These are phyloP conservation scores for Coffea canephora DNA, from an alignment of 257 asterid genomes.

Conservation along the genomic window DNA sequence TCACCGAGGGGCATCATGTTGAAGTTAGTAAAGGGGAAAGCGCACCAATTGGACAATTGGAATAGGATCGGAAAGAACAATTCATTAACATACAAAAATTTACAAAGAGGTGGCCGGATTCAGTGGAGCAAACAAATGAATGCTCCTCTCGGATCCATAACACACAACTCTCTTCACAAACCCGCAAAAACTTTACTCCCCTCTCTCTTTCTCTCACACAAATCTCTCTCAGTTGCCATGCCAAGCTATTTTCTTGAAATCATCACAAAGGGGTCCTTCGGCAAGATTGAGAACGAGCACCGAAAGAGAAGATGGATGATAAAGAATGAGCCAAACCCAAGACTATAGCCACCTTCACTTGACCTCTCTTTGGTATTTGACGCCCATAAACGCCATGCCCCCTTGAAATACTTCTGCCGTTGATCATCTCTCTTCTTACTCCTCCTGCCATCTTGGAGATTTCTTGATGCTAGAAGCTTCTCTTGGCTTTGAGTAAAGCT, in stretches of 20 bases:
- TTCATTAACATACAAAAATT: constrained; percentile 16
- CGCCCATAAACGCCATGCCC: constrained; percentile 41
- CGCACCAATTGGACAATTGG: too few relatives aligned
- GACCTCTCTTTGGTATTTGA: constrained; percentile 68
- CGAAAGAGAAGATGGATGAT: constrained; percentile 39
- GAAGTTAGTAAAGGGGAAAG: not conserved
- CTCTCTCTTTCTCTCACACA: not conserved
- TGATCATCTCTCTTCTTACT: constrained; percentile 34
- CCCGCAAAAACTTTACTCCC: not conserved
- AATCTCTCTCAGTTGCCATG: not conserved
- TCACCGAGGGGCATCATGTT: not conserved
- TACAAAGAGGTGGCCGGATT: constrained; percentile 17
- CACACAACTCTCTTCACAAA: constrained; percentile 1
- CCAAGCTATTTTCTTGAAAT: not conserved
- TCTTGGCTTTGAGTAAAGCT: not conserved
- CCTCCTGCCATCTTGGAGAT: constrained; percentile 45
- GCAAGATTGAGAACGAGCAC: constrained; percentile 34
- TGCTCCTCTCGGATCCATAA: constrained; percentile 14
- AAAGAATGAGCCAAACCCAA: constrained; percentile 54
- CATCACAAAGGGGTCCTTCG: constrained; percentile 13
- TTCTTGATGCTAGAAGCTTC: not conserved
- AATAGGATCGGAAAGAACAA: too few relatives aligned
- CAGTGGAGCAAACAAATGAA: constrained; percentile 8
- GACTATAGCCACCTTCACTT: constrained; percentile 65
- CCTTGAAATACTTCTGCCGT: constrained; percentile 29